phyloP scores from a whole-genome alignment of 108 stramenopile genomes.

The Cylindrotheca closterium region DNA sequence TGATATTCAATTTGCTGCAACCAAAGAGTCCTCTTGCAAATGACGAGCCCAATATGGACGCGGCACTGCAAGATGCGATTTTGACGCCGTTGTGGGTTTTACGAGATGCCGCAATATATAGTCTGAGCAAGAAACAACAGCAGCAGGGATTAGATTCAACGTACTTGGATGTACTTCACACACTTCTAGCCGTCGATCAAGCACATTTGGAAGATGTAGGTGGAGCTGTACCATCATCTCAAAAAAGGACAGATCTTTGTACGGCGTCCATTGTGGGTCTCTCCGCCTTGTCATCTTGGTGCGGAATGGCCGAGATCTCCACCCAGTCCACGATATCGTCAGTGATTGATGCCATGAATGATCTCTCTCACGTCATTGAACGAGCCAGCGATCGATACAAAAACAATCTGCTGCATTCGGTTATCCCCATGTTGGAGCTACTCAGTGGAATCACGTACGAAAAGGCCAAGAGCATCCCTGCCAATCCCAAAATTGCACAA shows the following conservation, averaged over 20 bases:
- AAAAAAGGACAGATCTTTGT: conserved; percentile 10
- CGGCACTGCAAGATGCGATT: conserved; percentile 13
- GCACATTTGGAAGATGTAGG: conserved; percentile 16
- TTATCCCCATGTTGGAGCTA: conserved; percentile 27
- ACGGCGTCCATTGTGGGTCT: conserved; percentile 42
- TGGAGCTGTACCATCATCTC: neutral
- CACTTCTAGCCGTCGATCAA: conserved; percentile 34
- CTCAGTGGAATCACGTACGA: conserved; percentile 21
- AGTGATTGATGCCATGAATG: conserved; percentile 30
- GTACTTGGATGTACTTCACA: conserved; percentile 35
- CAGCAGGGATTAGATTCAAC: conserved; percentile 5
- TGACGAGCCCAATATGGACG: neutral
- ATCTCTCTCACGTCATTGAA: conserved; percentile 27
- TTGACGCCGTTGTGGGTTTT: conserved; percentile 39
- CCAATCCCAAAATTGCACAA: conserved; percentile 14
- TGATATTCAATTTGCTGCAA: conserved; percentile 21
- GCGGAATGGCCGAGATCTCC: conserved; percentile 8
- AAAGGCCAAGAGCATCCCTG: neutral
- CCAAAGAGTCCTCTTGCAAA: conserved; percentile 2
- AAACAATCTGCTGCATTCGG: conserved; percentile 10
- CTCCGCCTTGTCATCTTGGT: conserved; percentile 36
- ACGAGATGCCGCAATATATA: conserved; percentile 32
- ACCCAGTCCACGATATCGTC: conserved; percentile 6
- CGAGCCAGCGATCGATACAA: conserved; percentile 10
- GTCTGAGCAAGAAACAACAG: neutral